phyloP scores from a whole-genome alignment of 306 rosid genomes.

The Vigna mungo region DNA sequence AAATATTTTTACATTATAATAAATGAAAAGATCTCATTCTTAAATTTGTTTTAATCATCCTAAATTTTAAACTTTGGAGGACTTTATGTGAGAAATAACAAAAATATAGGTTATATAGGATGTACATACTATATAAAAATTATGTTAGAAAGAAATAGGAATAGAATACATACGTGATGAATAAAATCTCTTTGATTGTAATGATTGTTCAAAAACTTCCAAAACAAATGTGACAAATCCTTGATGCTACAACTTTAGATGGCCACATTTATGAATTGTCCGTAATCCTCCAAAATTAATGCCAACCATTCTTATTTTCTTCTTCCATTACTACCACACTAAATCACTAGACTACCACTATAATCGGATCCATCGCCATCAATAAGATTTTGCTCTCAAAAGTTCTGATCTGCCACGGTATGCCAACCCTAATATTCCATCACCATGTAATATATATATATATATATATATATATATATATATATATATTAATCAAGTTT shows the following conservation, averaged over 20 bases:
- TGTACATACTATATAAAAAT: too few relatives aligned
- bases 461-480: too few relatives aligned
- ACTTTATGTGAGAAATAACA: too few relatives aligned
- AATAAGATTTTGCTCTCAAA: neutral
- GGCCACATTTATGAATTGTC: neutral
- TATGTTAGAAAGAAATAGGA: too few relatives aligned
- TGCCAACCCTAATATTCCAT: neutral
- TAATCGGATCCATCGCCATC: conserved; percentile 17
- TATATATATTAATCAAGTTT: neutral
- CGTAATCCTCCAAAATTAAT: neutral
- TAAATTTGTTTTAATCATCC: too few relatives aligned
- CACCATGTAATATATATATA: too few relatives aligned
- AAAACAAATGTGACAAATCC: conserved; percentile 9
- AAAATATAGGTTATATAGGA: too few relatives aligned
- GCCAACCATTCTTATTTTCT: conserved; percentile 7
- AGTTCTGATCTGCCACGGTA: conserved; percentile 17
- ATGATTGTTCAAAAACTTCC: neutral
- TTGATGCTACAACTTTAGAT: neutral
- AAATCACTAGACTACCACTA: neutral
- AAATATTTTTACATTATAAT: too few relatives aligned
- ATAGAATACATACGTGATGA: neutral
- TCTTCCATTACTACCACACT: conserved; percentile 5
- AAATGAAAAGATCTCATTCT: too few relatives aligned
- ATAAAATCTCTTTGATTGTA: neutral
- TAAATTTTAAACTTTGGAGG: too few relatives aligned